phyloP scores from a whole-genome alignment of 257 asterid species.

The Solanum microdontum region DNA sequence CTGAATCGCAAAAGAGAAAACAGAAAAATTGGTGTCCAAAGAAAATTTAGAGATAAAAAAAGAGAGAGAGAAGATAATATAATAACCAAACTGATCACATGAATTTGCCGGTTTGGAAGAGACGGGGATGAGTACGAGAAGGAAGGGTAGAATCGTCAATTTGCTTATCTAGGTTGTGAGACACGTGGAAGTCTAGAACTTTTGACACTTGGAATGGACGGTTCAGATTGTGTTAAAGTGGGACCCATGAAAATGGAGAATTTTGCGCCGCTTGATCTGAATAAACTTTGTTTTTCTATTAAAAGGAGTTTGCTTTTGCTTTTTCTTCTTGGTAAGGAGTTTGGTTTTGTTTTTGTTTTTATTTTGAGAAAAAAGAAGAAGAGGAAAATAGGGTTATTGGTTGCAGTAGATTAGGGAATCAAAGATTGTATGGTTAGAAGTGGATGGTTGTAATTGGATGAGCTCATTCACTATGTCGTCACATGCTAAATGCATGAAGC shows the following conservation, averaged over 20 bases:
- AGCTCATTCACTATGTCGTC: not conserved
- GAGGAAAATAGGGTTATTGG: not conserved
- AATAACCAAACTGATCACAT: conserved; percentile 36
- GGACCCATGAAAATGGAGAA: not conserved
- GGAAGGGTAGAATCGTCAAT: conserved; percentile 48
- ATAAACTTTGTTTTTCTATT: not conserved
- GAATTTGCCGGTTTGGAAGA: conserved; percentile 43
- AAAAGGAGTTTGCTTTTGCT: not conserved
- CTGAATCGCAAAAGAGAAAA: conserved; percentile 29
- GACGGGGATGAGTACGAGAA: conserved; percentile 64
- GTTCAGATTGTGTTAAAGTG: not conserved
- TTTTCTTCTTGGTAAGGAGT: not conserved
- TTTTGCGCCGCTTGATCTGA: not conserved
- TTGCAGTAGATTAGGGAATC: not conserved
- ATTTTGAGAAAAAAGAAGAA: not conserved
- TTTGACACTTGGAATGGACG: conserved; percentile 13
- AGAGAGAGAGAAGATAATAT: conserved; percentile 1
- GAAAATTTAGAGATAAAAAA: not conserved
- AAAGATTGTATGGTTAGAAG: not conserved
- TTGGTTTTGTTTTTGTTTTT: not conserved
- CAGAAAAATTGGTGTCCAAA: not conserved
- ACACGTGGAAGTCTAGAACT: conserved; percentile 46
- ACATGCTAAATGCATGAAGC: not conserved
- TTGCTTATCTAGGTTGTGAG: not conserved
- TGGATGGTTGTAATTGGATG: not conserved